Evolutionary conservation across 352 stramenopile species (phyloP), one percentile per base, ranked within the genome.

Genomic region (Globisporangium yorkense): DNA sequence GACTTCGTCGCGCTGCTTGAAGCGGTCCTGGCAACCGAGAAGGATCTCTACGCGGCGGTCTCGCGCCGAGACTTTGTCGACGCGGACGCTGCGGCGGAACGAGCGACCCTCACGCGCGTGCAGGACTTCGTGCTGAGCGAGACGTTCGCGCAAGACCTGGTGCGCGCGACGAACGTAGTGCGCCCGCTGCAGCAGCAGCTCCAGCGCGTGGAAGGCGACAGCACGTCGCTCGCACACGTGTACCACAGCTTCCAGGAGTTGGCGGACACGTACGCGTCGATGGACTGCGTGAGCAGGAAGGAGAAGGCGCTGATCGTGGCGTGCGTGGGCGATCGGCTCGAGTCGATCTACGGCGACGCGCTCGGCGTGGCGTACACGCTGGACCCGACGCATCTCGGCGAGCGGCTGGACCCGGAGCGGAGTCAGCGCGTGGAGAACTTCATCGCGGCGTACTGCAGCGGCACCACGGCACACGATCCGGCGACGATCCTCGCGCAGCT

Each of bases 71-170:
- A 85, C 55, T 89, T 89, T 64, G 67, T 82, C 4, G 73, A 85
- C 5, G 57, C 72, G 35, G 71, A 50, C 35, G 67, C 62, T 2
- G 58, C 65, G 4, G 61, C 63, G 37, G 70, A 87, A 39, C 72
- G 83, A n/a, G 70, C 74, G 39, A 73, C 70, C 18, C 63, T 76
- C 29, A 76, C 73, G 50, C 67, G 74, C 1, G 68, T 88, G 8
- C 80, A 87, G 63, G 75, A 87, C 52, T 89, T 89, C 50, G 71
- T 89, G 15, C 54, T 89, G 9, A 67, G 77, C 4, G 80, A 89
- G 40, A 74, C 67, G 0, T 89, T 87, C 58, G 57, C 83, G 5
- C 69, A 81, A 48, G 75, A 89, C 44, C 52, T 87, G 29, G 48
- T 67, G 15, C 85, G 87, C 55, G 68, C 80, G n/a, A 61, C 82